Evolutionary conservation across 805 yeast genomes (phyloP), one percentile per base, ranked within the genome.

Genomic region (Wickerhamiella kurtzmanii): DNA sequence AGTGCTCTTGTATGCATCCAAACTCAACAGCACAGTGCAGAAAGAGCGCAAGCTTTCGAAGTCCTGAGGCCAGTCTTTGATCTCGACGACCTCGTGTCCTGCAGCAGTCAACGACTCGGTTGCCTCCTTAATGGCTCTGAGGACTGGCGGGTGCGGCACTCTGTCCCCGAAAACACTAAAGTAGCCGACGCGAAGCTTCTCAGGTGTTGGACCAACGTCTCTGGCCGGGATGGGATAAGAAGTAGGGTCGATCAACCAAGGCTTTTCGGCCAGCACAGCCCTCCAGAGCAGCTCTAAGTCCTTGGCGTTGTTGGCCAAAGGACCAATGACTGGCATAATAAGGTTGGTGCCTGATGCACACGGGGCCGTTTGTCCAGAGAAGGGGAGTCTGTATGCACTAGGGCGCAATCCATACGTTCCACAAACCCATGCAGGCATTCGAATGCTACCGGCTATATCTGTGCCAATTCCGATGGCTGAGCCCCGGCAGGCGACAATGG

Each of bases 171-270:
- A 80, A 44, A 66, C 69, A 53, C 64, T 65, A 53, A 70, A 56
- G 35, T 76, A 66, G 5, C 76, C 81, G 37, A 76, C 57, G 44
- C 66, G 73, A 25, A 38, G 18, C 56, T 63, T 61, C 28, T 59
- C 49, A 3, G 74, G 65, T 4, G 64, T 51, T 3, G 70, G 25
- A 5, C 16, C 68, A 25, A 56, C 58, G 18, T 64, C 65, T 50
- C 67, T 62, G 80, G 79, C 76, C 4, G 76, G 75, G 44, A 75
- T 54, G 16, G 78, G 77, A 45, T 65, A 56, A 20, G 66, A 56
- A 28, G 66, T 60, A 18, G 75, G 69, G 59, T 78, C 82, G 37
- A 59, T 5, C 59, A 22, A 64, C 82, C 82, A 78, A 3, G 81
- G 81, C 59, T 74, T 64, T 50, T 69, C 64, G 35, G 64, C 70